phyloP scores from a whole-genome alignment of 352 stramenopile genomes.

The Globisporangium takayamanum region DNA sequence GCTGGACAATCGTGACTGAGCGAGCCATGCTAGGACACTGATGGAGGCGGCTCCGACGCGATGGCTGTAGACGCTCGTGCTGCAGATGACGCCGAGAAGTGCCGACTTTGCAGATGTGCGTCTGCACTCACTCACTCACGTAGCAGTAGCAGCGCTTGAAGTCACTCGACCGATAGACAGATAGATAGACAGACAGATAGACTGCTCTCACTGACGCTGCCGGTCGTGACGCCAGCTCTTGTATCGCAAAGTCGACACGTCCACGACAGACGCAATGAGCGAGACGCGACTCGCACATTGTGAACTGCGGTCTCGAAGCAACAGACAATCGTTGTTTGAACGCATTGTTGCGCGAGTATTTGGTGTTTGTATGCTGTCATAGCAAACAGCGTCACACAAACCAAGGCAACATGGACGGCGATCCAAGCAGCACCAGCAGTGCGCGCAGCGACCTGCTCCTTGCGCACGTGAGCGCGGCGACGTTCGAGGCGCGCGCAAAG shows the following conservation, averaged over 20 bases:
- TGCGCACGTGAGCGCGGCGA: conserved; percentile 12
- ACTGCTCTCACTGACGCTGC: too few relatives aligned
- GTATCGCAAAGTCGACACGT: background rate
- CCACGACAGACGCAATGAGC: background rate
- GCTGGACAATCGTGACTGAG: background rate
- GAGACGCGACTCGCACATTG: conserved; percentile 6
- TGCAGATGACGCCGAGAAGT: background rate
- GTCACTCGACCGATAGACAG: too few relatives aligned
- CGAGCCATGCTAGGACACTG: background rate
- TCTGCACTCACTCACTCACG: too few relatives aligned
- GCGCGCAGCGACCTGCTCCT: conserved; percentile 7
- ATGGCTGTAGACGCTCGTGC: background rate
- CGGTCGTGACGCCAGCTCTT: too few relatives aligned
- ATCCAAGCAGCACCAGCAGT: too few relatives aligned
- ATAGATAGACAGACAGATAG: too few relatives aligned
- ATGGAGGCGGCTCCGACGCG: too few relatives aligned
- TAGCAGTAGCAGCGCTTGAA: too few relatives aligned
- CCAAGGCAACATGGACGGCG: too few relatives aligned
- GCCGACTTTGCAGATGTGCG: background rate
- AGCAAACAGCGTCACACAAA: too few relatives aligned
- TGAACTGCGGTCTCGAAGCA: conserved; percentile 8
- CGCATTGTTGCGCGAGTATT: too few relatives aligned
- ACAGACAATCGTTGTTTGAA: background rate
- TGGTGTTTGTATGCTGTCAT: too few relatives aligned
- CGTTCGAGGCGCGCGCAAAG: conserved; percentile 14